A percentile compares a stretch with the other conserved stretches of the same genome.
These are phyloP conservation scores for Ceratobasidium papillatum DNA, from an alignment of 1,284 basidiomycete genomes.

Conservation along the genomic window DNA sequence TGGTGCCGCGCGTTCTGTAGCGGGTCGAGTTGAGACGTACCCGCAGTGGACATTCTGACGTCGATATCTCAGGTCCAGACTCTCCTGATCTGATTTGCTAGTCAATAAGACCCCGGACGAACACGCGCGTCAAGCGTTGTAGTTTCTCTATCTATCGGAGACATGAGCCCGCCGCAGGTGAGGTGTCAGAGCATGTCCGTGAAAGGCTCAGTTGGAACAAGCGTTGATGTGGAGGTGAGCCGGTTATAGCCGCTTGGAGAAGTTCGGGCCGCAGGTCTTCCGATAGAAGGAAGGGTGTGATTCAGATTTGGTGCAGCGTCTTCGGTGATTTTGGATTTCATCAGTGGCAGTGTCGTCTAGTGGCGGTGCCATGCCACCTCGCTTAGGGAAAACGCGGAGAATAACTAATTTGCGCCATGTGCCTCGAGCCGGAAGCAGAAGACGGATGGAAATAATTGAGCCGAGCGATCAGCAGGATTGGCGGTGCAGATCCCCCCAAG, in stretches of 20 bases:
- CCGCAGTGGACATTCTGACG: conserved; percentile 19
- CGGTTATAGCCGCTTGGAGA: conserved; percentile 1
- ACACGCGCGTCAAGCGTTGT: conserved; percentile 16
- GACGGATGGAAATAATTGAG: background rate
- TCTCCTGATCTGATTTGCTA: background rate
- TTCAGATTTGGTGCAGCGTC: conserved; percentile 1
- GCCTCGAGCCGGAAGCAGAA: conserved; percentile 13
- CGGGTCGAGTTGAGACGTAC: background rate
- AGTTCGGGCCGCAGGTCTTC: background rate
- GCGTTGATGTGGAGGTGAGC: conserved; percentile 21
- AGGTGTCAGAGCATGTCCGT: background rate
- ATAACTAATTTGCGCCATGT: background rate
- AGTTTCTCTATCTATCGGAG: background rate
- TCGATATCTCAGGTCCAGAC: conserved; percentile 16
- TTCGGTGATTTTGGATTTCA: background rate
- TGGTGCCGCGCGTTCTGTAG: background rate
- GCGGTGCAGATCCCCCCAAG: conserved; percentile 5
- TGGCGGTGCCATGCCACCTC: background rate
- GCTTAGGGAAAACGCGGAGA: background rate
- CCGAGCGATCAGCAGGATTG: conserved; percentile 5
- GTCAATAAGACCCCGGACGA: background rate
- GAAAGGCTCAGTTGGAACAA: conserved; percentile 10
- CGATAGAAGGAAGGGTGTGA: conserved; percentile 1
- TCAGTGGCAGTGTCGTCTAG: background rate
- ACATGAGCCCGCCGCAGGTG: background rate